Conservation (phyloP, 1,284 basidiomycete species). For the Dichomitus squalens region DNA sequence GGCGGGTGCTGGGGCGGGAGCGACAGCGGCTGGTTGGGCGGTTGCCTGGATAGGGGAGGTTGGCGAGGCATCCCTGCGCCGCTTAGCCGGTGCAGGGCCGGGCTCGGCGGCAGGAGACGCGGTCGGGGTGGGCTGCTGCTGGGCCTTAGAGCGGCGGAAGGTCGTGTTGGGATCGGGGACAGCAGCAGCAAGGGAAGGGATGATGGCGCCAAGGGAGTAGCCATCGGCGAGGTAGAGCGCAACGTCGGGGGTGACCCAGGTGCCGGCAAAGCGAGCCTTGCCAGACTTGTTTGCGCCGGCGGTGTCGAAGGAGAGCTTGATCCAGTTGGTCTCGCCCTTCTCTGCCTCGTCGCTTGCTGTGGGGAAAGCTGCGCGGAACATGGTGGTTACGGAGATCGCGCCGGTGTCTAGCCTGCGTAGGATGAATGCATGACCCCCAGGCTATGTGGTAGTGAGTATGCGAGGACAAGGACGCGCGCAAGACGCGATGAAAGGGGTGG, state of each 20-base stretch:
- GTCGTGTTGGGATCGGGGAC: constrained; percentile 75
- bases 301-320: constrained; percentile 80
- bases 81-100: constrained; percentile 53
- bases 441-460: constrained; percentile 43
- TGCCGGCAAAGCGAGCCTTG: constrained; percentile 83
- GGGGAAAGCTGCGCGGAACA: constrained; percentile 98
- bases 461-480: constrained; percentile 10
- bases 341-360: constrained; percentile 81
- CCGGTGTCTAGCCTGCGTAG: constrained; percentile 95
- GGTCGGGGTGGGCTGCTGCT: constrained; percentile 34
- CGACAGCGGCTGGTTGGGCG: neutral
- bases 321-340: constrained; percentile 83
- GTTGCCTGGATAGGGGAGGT: constrained; percentile 31
- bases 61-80: constrained; percentile 64
- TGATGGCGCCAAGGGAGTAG: constrained; percentile 64
- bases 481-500: neutral
- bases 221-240: constrained; percentile 66
- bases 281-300: constrained; percentile 82
- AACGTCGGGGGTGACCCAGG: constrained; percentile 81
- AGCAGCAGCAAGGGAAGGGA: constrained; percentile 72
- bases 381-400: constrained; percentile 93
- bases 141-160: constrained; percentile 65
- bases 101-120: constrained; percentile 36
- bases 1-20: constrained; percentile 13
- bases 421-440: constrained; percentile 86